These are phyloP conservation scores for Taphrina pruni DNA, from an alignment of 1,139 yeast genomes.

Conservation along the genomic window DNA sequence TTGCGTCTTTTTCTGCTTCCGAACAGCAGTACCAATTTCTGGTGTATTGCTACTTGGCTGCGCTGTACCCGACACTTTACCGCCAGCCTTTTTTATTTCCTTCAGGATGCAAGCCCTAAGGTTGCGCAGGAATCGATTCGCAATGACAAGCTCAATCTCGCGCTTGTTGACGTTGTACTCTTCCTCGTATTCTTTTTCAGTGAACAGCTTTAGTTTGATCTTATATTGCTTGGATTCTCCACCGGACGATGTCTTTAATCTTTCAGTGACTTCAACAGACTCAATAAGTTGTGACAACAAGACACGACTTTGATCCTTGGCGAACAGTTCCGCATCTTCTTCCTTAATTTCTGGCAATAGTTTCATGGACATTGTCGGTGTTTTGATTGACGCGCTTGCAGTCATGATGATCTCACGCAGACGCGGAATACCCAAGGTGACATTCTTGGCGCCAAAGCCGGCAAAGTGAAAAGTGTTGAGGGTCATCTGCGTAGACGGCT, in stretches of 20 bases:
- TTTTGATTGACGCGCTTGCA: slow-evolving; percentile 90
- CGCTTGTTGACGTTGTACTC: slow-evolving; percentile 88
- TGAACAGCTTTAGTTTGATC: slow-evolving; percentile 75
- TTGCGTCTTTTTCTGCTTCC: slow-evolving; percentile 53
- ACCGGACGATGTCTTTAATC: slow-evolving; percentile 66
- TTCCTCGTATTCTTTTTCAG: slow-evolving; percentile 74
- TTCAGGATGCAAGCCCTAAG: slow-evolving; percentile 76
- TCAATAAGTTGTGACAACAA: slow-evolving; percentile 88
- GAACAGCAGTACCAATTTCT: slow-evolving; percentile 72
- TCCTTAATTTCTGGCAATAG: slow-evolving; percentile 77
- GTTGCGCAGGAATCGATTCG: slow-evolving; percentile 66
- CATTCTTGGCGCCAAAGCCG: slow-evolving; percentile 99
- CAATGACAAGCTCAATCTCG: slow-evolving; percentile 74
- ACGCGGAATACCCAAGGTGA: slow-evolving; percentile 99
- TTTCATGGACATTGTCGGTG: slow-evolving; percentile 98
- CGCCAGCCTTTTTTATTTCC: slow-evolving; percentile 57
- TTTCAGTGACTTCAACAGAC: slow-evolving; percentile 80
- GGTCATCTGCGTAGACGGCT: slow-evolving; percentile 99
- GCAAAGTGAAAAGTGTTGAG: slow-evolving; percentile 99
- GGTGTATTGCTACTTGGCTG: slow-evolving; percentile 55
- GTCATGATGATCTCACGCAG: slow-evolving; percentile 99
- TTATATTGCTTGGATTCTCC: slow-evolving; percentile 66
- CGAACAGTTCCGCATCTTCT: slow-evolving; percentile 87
- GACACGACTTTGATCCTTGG: slow-evolving; percentile 86
- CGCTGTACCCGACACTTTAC: slow-evolving; percentile 52